phyloP scores from a whole-genome alignment of 1,284 basidiomycete genomes.

The Thecaphora thlaspeos region DNA sequence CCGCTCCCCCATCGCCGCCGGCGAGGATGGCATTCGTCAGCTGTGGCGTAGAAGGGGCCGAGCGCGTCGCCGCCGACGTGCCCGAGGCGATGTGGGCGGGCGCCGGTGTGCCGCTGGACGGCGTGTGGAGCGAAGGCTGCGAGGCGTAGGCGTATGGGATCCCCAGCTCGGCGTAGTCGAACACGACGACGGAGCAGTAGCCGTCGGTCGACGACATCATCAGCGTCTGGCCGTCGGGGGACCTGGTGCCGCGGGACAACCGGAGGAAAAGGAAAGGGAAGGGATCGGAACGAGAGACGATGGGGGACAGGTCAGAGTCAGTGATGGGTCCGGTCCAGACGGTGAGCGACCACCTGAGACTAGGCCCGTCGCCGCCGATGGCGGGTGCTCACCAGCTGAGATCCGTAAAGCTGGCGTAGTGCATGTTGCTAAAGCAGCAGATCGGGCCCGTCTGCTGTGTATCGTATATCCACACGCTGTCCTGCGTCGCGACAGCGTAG shows the following conservation, averaged over 20 bases:
- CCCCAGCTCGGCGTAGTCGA: slow-evolving; percentile 79
- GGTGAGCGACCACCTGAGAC: too few relatives aligned
- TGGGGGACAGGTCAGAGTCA: too few relatives aligned
- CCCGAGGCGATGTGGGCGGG: slow-evolving; percentile 22
- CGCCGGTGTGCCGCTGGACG: slow-evolving; percentile 15
- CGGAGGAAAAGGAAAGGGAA: too few relatives aligned
- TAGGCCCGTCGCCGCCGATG: too few relatives aligned
- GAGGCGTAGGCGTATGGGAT: slow-evolving; percentile 60
- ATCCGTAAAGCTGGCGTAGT: slow-evolving; percentile 97
- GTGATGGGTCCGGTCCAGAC: too few relatives aligned
- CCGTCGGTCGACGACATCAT: slow-evolving; percentile 91
- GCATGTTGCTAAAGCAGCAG: slow-evolving; percentile 87
- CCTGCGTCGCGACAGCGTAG: slow-evolving; percentile 94
- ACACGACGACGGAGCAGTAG: slow-evolving; percentile 87
- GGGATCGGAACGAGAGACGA: too few relatives aligned
- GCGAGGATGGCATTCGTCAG: slow-evolving; percentile 7
- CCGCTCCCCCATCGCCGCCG: slow-evolving; percentile 12
- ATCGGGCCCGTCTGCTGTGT: slow-evolving; percentile 93
- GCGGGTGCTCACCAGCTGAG: slow-evolving; percentile 76
- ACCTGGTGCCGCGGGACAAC: too few relatives aligned
- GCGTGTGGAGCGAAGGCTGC: slow-evolving; percentile 40
- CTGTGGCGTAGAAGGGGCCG: slow-evolving; percentile 21
- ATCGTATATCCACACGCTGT: slow-evolving; percentile 91
- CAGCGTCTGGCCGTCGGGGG: slow-evolving; percentile 88
- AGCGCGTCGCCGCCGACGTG: slow-evolving; percentile 8